Conservation (phyloP, 176 grass and related monocot genomes). For the Oryza nivara region DNA sequence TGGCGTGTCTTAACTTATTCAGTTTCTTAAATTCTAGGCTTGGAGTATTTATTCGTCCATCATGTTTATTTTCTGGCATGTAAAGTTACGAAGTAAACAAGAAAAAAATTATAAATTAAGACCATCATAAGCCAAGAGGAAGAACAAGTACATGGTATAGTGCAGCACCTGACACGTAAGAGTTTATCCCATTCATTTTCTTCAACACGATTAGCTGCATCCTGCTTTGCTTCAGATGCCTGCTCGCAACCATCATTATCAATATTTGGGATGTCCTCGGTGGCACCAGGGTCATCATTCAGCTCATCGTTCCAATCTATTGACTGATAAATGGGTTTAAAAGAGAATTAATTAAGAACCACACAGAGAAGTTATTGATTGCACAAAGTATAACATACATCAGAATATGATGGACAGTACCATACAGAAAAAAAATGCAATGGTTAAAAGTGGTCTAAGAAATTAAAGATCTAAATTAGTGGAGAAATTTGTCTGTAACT, state of each 20-base stretch:
- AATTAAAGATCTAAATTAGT: conserved; percentile 17
- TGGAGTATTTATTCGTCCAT: not conserved
- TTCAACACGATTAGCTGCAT: conserved; percentile 55
- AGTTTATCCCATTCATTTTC: conserved; percentile 99
- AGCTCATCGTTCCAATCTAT: conserved; percentile 95
- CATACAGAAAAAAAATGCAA: not conserved
- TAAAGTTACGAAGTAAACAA: conserved; percentile 3
- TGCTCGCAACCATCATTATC: conserved; percentile 57
- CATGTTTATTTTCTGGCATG: not conserved
- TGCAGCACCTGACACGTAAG: conserved; percentile 85
- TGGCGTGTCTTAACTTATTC: not conserved
- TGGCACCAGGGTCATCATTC: conserved; percentile 68
- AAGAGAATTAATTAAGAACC: conserved; percentile 41
- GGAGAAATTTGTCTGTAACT: conserved; percentile 31
- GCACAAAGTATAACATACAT: conserved; percentile 46
- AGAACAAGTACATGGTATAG: conserved; percentile 25
- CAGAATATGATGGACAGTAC: conserved; percentile 18
- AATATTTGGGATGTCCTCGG: conserved; percentile 53
- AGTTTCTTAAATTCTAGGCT: conserved; percentile 9
- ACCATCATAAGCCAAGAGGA: not conserved
- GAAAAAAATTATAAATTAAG: conserved; percentile 2
- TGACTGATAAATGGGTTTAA: conserved; percentile 59
- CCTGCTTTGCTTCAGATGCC: conserved; percentile 70
- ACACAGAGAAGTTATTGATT: conserved; percentile 25
- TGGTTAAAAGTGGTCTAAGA: conserved; percentile 8